Conservation (phyloP, 441 rosid genomes). For the Pelargonium cotyledonis region DNA sequence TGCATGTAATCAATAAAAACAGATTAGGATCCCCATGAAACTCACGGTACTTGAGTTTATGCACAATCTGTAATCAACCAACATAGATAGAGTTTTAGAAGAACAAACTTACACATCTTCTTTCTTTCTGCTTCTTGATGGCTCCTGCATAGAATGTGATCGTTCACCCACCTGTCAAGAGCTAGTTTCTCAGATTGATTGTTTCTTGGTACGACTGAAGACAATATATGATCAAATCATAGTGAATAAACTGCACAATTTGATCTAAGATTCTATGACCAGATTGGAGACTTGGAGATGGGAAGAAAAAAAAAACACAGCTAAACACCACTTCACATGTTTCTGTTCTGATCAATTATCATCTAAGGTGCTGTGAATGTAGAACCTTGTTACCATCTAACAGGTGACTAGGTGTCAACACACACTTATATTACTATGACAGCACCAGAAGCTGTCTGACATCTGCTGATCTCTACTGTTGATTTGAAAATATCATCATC, state of each 20-base stretch:
- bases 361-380: no score
- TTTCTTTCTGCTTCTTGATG: constrained; percentile 42
- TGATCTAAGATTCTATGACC: neutral
- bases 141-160: constrained; percentile 35
- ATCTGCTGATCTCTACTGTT: no score
- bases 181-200: constrained; percentile 12
- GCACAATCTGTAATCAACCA: neutral
- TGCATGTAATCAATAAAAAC: neutral
- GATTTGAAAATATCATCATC: neutral
- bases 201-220: neutral
- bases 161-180: constrained; percentile 45
- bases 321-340: neutral
- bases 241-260: neutral
- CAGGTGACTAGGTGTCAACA: no score
- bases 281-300: no score
- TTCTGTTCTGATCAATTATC: no score
- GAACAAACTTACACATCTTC: constrained; percentile 46
- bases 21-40: neutral
- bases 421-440: no score
- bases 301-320: no score
- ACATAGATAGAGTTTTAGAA: constrained; percentile 5
- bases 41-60: neutral
- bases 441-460: no score
- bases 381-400: no score
- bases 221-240: neutral